Evolutionary conservation across 2,329 filamentous ascomycete genomes (phyloP), one percentile per base, ranked within the genome.

Genomic region (Coniochaeta sp.): DNA sequence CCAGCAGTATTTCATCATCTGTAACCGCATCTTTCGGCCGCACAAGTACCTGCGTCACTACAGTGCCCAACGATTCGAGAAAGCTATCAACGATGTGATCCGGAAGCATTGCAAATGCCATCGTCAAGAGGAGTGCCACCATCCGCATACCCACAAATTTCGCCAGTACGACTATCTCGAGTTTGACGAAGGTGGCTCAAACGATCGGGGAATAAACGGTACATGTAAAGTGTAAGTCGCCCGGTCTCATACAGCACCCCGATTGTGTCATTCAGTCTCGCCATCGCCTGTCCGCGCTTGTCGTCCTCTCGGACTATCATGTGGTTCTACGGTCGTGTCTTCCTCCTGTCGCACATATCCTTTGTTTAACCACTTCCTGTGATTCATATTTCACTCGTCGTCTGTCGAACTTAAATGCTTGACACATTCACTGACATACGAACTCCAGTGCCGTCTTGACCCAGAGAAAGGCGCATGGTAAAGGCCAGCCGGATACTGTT

Each of bases 161-260:
- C 50, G 50, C 24, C 50, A 55, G 50, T 55, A 55, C 26, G 50
- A 55, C 26, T 55, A 55, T 34, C 50, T 55, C 31, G 50, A 55
- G 50, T 22, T 22, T 12, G 50, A 55, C 26, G 50, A 34, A 6
- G 31, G 16, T 16, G 50, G 9, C 26, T 1, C 50, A n/a, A 55
- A n/a, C 26, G 26, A 7, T 22, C 2, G 2, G 5, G n/a, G 14
- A 14, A 54, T 55, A 11, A 55, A 55, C 24, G 11, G 31, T 33
- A 55, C 50, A n/a, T 55, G 50, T 26, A 55, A 33, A 34, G 31
- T 34, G 50, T 31, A 8, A 31, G 50, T 55, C 26, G 17, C n/a
- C 26, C 19, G 12, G 17, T 43, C 34, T 12, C 34, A 6, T 36
- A 36, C 34, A 9, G 5, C 28, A 31, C 5, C 28, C 28, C 28